These are phyloP conservation scores for Zalaria sp. DNA, from an alignment of 2,329 filamentous ascomycete genomes.

Conservation along the genomic window DNA sequence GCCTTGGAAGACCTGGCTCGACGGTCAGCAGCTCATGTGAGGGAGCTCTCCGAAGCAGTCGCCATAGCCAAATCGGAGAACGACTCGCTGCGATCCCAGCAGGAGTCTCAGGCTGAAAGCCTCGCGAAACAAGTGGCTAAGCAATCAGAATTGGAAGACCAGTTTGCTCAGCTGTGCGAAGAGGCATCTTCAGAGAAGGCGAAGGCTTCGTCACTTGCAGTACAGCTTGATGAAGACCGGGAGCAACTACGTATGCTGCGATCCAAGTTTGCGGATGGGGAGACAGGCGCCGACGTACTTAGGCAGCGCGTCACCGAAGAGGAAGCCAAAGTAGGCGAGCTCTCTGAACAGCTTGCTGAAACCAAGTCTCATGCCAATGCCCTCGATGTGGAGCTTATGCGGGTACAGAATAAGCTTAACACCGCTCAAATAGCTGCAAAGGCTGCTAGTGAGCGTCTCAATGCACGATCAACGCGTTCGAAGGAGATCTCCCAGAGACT, in stretches of 20 bases:
- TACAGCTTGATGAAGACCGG: slow-evolving; percentile 51
- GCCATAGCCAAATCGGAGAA: slow-evolving; percentile 33
- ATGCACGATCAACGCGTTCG: slow-evolving; percentile 56
- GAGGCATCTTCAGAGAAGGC: slow-evolving; percentile 33
- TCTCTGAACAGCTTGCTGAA: slow-evolving; percentile 58
- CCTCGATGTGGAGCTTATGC: slow-evolving; percentile 60
- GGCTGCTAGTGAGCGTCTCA: slow-evolving; percentile 42
- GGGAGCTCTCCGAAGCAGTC: slow-evolving; percentile 31
- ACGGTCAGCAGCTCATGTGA: slow-evolving; percentile 26
- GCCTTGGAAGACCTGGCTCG: slow-evolving; percentile 31
- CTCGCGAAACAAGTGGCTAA: slow-evolving; percentile 15
- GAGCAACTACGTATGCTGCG: slow-evolving; percentile 55
- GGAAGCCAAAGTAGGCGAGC: slow-evolving; percentile 52
- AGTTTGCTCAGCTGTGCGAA: slow-evolving; percentile 24
- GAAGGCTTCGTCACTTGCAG: slow-evolving; percentile 29
- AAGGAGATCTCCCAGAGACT: slow-evolving; percentile 75
- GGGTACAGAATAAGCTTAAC: slow-evolving; percentile 51
- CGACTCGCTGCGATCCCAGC: slow-evolving; percentile 22
- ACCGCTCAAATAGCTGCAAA: slow-evolving; percentile 34
- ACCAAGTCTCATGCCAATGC: slow-evolving; percentile 63
- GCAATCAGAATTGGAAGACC: slow-evolving; percentile 21
- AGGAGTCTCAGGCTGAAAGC: slow-evolving; percentile 24
- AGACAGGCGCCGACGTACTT: slow-evolving; percentile 68
- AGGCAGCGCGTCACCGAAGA: slow-evolving; percentile 62
- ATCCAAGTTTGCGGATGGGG: slow-evolving; percentile 62